Conservation (phyloP, 176 grass and related monocot species). For the Rhynchospora breviuscula region DNA sequence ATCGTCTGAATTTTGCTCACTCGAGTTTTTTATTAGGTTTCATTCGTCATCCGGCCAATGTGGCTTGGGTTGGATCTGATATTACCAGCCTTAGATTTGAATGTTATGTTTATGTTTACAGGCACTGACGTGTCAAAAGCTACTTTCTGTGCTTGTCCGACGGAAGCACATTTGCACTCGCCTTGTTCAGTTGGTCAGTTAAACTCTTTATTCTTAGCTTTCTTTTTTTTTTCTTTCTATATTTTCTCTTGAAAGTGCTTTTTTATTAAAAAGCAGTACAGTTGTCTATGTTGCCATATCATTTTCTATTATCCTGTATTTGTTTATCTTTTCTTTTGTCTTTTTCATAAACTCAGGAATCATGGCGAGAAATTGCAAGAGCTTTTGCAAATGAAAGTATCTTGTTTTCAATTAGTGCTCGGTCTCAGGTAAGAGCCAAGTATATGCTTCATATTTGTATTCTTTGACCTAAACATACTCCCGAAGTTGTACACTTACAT, state of each 20-base stretch:
- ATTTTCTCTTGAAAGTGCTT: background rate
- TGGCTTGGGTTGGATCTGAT: background rate
- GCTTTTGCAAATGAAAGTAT: slow-evolving; percentile 81
- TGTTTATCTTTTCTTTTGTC: background rate
- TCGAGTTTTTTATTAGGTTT: no score
- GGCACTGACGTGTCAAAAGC: slow-evolving; percentile 81
- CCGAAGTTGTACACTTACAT: slow-evolving; percentile 5
- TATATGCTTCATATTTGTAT: background rate
- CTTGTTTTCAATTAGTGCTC: slow-evolving; percentile 84
- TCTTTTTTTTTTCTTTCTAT: background rate
- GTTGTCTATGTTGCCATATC: slow-evolving; percentile 3
- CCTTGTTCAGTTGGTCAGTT: slow-evolving; percentile 83
- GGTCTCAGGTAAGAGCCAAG: slow-evolving; percentile 52
- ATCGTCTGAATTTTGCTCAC: no score
- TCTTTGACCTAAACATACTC: slow-evolving; percentile 11
- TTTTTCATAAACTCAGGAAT: slow-evolving; percentile 45
- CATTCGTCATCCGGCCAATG: background rate
- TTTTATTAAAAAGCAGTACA: background rate
- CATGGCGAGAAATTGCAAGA: slow-evolving; percentile 88
- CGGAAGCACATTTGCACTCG: slow-evolving; percentile 67
- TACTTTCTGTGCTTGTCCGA: slow-evolving; percentile 75
- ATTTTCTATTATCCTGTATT: background rate
- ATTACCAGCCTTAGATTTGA: background rate
- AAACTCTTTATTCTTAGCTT: slow-evolving; percentile 4
- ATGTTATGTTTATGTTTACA: slow-evolving; percentile 37